These are phyloP conservation scores for Drechslerella stenobrocha DNA, from an alignment of 2,329 filamentous ascomycete genomes.

Conservation along the genomic window DNA sequence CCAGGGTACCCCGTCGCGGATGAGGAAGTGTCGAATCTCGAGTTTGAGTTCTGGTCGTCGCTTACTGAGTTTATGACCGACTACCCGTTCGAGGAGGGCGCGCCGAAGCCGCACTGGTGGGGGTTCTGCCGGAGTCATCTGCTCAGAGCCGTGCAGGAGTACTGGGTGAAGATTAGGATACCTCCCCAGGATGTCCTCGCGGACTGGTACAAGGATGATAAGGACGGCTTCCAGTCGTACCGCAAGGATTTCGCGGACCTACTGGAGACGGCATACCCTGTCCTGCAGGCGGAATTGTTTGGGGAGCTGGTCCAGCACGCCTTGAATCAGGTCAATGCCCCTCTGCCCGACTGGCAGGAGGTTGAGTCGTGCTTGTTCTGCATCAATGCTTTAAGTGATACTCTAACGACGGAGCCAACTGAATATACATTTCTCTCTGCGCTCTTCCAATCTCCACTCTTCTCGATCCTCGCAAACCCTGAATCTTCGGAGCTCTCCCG, in stretches of 20 bases:
- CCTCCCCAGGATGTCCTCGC: conserved; percentile 64
- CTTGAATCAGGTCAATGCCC: conserved; percentile 52
- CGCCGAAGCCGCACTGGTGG: conserved; percentile 62
- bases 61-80: conserved; percentile 72
- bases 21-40: conserved; percentile 72
- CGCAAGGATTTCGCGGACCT: conserved; percentile 79
- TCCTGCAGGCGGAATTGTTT: conserved; percentile 59
- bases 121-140: conserved; percentile 64
- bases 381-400: conserved; percentile 54
- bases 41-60: conserved; percentile 79
- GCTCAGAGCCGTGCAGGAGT: conserved; percentile 67
- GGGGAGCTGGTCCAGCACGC: conserved; percentile 59
- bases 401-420: conserved; percentile 52
- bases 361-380: conserved; percentile 61
- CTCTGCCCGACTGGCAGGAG: conserved; percentile 58
- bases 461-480: conserved; percentile 63
- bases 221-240: conserved; percentile 70
- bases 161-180: conserved; percentile 71
- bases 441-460: conserved; percentile 62
- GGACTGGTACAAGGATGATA: conserved; percentile 71
- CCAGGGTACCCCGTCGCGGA: conserved; percentile 71
- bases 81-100: conserved; percentile 61
- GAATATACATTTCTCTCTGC: conserved; percentile 52
- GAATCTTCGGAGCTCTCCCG: conserved; percentile 44
- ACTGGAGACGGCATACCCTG: conserved; percentile 69